Conservation (phyloP, 129 eudicot genomes). For the Helianthus annuus region HanXRQr2.0-SUNRISE NC_035434.2:144581561-144582060, state of each 20-base stretch:
- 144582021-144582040: not conserved
- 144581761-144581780: slow-evolving; percentile 73
- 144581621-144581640: too few relatives aligned
- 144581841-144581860: slow-evolving; percentile 24
- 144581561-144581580: too few relatives aligned
- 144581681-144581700: slow-evolving; percentile 48
- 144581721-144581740: slow-evolving; percentile 65
- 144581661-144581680: slow-evolving; percentile 45
- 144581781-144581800: slow-evolving; percentile 59
- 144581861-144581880: slow-evolving; percentile 41
- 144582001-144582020: not conserved
- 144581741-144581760: slow-evolving; percentile 85
- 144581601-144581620: too few relatives aligned
- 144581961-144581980: not conserved
- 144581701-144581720: slow-evolving; percentile 70
- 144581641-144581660: too few relatives aligned
- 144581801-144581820: slow-evolving; percentile 75
- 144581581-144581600: too few relatives aligned
- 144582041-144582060: not conserved
- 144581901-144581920: slow-evolving; percentile 5
- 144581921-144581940: not conserved
- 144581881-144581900: slow-evolving; percentile 14
- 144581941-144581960: not conserved
- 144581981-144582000: not conserved
- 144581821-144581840: slow-evolving; percentile 52